Conservation (phyloP, 2,329 filamentous ascomycete species). For the Trichoderma breve region DNA sequence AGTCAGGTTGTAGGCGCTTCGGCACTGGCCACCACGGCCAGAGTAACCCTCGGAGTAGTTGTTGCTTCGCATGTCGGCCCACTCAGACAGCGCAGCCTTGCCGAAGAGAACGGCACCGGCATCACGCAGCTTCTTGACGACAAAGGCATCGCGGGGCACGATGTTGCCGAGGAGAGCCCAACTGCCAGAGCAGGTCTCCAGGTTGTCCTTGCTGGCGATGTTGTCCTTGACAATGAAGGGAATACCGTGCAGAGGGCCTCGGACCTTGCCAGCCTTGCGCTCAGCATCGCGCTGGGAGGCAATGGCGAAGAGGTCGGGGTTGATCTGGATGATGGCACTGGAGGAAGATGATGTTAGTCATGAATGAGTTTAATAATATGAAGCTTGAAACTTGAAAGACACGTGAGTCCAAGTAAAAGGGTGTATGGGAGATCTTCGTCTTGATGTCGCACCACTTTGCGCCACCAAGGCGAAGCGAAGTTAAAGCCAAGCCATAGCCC, state of each 20-base stretch:
- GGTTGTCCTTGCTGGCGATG: constrained; percentile 64
- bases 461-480: neutral
- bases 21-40: constrained; percentile 60
- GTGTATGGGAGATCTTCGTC: neutral
- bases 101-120: constrained; percentile 69
- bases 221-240: constrained; percentile 75
- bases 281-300: constrained; percentile 61
- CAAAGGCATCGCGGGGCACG: constrained; percentile 65
- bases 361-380: neutral
- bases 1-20: constrained; percentile 67
- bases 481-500: neutral
- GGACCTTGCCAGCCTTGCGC: constrained; percentile 51
- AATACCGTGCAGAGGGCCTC: constrained; percentile 71
- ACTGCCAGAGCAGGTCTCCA: constrained; percentile 73
- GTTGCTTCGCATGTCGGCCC: constrained; percentile 69
- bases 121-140: constrained; percentile 59
- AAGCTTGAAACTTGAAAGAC: neutral
- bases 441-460: neutral
- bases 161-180: constrained; percentile 64
- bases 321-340: constrained; percentile 62
- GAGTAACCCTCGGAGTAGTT: constrained; percentile 69
- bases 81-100: constrained; percentile 69
- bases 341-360: neutral
- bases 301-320: constrained; percentile 64
- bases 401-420: neutral